Base-by-base conservation (phyloP, 805 yeast genomes). In the Starmerella kuoi region DNA sequence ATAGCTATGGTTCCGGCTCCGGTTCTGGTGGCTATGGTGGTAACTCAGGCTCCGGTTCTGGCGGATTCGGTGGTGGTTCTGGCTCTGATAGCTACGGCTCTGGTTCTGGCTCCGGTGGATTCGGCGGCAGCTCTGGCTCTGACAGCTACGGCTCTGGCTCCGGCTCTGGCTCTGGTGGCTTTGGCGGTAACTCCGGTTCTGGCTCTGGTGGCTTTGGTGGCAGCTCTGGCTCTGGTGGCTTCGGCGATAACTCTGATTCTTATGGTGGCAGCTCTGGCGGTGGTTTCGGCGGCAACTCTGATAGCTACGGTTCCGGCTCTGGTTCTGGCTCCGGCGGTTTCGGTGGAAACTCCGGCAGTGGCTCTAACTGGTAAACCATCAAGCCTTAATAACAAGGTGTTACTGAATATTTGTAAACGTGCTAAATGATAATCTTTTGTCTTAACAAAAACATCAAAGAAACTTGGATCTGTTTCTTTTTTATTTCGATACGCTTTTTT, bases 41-140 rank as follows among this genome's bases (percentile, higher is more conserved):
- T 17, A 27, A 31, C 45, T 37, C 27, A 6, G 38, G 31, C 31
- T 40, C 40, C 12, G 34, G 24, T 33, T 23, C 33, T 9, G 36
- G 38, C 37, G 33, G 18, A 9, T 22, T 15, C 36, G 31, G n/a
- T 25, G 31, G 25, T 43, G 20, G 25, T n/a, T 22, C 25, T 18
- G 25, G 25, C 43, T 24, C 34, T 9, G 42, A 42, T 42, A 25
- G 34, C 17, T 38, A 21, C 32, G 43, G 46, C 42, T 44, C 54
- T 38, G 53, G 57, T 45, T 54, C 56, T 28, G 55, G 44, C 45
- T 19, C 19, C 18, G 56, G 61, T 18, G 14, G 21, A 24, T 36
- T 37, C 20, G 56, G 55, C 35, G 60, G 60, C 51, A 54, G 54
- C 44, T 56, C 61, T 18, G 58, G 64, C 53, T 57, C 63, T 27